Base-by-base conservation (phyloP, 2,329 filamentous ascomycete genomes). In the Cordyceps cicadae region DNA sequence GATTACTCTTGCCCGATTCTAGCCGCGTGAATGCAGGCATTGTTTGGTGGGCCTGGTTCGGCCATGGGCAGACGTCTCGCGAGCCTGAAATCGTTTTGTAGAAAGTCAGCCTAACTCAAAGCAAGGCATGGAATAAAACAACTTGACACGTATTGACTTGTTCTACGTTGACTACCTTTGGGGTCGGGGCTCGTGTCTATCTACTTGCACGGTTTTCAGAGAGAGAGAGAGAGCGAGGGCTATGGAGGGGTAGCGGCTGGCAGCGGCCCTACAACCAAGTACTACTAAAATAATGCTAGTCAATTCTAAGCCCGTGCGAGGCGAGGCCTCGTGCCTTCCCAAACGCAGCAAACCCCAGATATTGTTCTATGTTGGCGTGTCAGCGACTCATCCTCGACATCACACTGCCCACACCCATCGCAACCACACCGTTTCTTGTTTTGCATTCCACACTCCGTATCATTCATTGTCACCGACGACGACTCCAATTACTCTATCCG, bases 161-260 rank as follows among this genome's bases (percentile, higher is more conserved):
- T 32, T 50, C 29, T 24, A 32, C 34, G 5, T 37, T 8, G 3
- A 52, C 11, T n/a, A 19, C 4, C 17, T 7, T 4, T 4, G 34
- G 9, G 34, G 34, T 3, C n/a, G n/a, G 14, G 34, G 14, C 8
- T 37, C 34, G 12, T 9, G 12, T 32, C 29, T 4, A 24, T 32
- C 29, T 4, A 24, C 50, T 2, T 24, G 32, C 34, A 39, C 24
- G 32, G 14, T 37, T 19, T 17, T 48, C 6, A 1, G 12, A 12
- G 11, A 29, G 15, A 51, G 21, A 1, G 12, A 12, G 11, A 29
- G 15, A 51, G 21, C 32, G 7, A 29, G 1, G 37, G 32, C 17
- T 19, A 39, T 39, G 50, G 50, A n/a, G 43, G 51, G 19, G 43
- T n/a, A 34, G 58, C 58, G 58, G 58, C 43, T 60, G 58, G 58